Conservation (phyloP, 2,329 filamentous ascomycete genomes). For the Microcyclosporella mali region DNA sequence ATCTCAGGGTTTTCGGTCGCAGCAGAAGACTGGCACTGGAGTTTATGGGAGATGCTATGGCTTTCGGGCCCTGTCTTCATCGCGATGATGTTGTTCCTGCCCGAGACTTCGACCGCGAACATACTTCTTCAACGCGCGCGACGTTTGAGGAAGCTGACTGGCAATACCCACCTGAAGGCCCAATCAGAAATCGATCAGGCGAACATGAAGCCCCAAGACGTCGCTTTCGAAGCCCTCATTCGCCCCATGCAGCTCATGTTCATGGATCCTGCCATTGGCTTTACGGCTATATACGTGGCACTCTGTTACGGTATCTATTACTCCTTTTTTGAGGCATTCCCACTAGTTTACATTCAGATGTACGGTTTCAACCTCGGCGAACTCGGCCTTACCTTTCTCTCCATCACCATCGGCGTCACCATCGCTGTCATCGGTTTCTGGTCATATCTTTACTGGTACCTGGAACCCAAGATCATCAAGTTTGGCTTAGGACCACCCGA, state of each 20-base stretch:
- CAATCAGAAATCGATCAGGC: conserved; percentile 60
- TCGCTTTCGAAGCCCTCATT: conserved; percentile 53
- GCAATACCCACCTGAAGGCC: conserved; percentile 50
- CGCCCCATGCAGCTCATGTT: conserved; percentile 29
- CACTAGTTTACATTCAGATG: conserved; percentile 36
- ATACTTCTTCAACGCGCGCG: conserved; percentile 57
- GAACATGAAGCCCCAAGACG: conserved; percentile 43
- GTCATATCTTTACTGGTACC: conserved; percentile 23
- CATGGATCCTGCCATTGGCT: conserved; percentile 30
- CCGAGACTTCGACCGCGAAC: conserved; percentile 56
- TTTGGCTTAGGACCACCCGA: conserved; percentile 24
- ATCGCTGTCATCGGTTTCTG: conserved; percentile 24
- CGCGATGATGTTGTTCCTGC: conserved; percentile 52
- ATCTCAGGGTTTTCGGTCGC: conserved; percentile 56
- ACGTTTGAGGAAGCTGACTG: conserved; percentile 57
- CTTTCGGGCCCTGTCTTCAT: conserved; percentile 53
- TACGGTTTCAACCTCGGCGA: conserved; percentile 37
- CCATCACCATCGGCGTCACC: conserved; percentile 28
- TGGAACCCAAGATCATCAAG: conserved; percentile 23
- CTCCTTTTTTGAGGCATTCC: conserved; percentile 34
- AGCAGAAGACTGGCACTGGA: conserved; percentile 57
- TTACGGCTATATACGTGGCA: conserved; percentile 29
- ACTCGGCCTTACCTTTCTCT: conserved; percentile 30
- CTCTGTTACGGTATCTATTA: conserved; percentile 33
- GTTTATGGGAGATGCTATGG: conserved; percentile 59